phyloP scores from a whole-genome alignment of 768 basidiomycete genomes.

The Trametes cubensis region DNA sequence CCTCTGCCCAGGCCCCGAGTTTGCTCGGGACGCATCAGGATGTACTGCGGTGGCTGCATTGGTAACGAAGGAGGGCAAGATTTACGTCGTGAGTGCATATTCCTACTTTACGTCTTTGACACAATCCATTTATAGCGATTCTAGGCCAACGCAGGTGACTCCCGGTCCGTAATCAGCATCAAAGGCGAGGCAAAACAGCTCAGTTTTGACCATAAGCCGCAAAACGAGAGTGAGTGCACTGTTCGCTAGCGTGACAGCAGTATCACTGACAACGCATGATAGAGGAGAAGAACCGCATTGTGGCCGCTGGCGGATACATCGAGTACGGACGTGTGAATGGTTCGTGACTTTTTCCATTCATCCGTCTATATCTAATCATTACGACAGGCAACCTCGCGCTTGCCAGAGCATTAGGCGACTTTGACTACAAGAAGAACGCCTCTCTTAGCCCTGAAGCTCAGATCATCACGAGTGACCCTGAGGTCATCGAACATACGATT shows the following conservation, averaged over 20 bases:
- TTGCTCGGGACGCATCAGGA: conserved; percentile 90
- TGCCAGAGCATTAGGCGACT: conserved; percentile 94
- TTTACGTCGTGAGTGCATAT: conserved; percentile 68
- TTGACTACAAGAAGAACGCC: conserved; percentile 97
- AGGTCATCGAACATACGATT: conserved; percentile 79
- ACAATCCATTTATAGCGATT: background rate
- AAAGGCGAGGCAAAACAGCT: conserved; percentile 87
- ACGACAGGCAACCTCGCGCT: conserved; percentile 87
- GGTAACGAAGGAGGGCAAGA: conserved; percentile 73
- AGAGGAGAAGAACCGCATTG: conserved; percentile 88
- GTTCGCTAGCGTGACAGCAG: conserved; percentile 6
- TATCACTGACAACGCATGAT: conserved; percentile 18
- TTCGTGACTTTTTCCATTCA: conserved; percentile 33
- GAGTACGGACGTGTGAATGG: conserved; percentile 98
- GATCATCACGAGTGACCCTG: conserved; percentile 94
- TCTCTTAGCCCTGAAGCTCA: conserved; percentile 82
- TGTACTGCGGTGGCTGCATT: conserved; percentile 93
- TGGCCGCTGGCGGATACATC: conserved; percentile 91
- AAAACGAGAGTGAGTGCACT: conserved; percentile 66
- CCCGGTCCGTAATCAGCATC: conserved; percentile 82
- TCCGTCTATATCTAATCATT: conserved; percentile 1
- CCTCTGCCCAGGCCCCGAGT: conserved; percentile 67
- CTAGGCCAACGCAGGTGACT: conserved; percentile 99
- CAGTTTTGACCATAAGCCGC: conserved; percentile 95
- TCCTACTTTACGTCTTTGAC: background rate